Evolutionary conservation across 1,284 basidiomycete genomes (phyloP), one percentile per base, ranked within the genome.

Genomic region (Ustilago cynodontis): DNA sequence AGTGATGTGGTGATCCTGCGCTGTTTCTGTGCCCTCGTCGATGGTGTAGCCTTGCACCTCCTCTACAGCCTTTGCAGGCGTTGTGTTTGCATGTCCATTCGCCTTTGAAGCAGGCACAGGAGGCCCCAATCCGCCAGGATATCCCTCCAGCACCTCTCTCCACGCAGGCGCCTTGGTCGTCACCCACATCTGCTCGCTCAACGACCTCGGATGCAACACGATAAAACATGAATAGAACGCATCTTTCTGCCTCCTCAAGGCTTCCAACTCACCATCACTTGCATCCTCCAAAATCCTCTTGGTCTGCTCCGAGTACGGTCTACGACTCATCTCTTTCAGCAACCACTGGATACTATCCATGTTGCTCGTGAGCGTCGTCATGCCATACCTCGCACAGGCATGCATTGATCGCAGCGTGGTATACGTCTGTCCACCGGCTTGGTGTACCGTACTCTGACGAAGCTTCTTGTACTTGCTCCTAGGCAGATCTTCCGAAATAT

Each of bases 281-380:
- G 55, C 56, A 14, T 59, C 53, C 5, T 50, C 18, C 28, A 62
- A 24, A 8, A 69, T 24, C 35, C 26, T 41, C 43, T 39, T 28
- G 4, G 65, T 59, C 14, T 59, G 56, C 29, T 58, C 35, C 35
- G 68, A 64, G 29, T 66, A 65, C n/a, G 67, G 60, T 6, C 63
- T 31, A 1, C 71, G 50, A n/a, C 57, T 59, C 65, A 77, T 70
- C 58, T 77, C 64, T 45, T 72, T 71, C 37, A 81, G 57, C 49
- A 82, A 70, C 79, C 78, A 81, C 58, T 71, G 77, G 22, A 81
- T 56, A 50, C 78, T 80, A 35, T 71, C 64, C 59, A 78, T 70
- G 49, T 80, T 80, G 35, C 73, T 78, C 4, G 78, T 74, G n/a
- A 80, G 41, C 37, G 78, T 76, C 26, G 80, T 78, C 65, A 76